Conservation (phyloP, 108 stramenopile species). For the Fistulifera solaris region DNA sequence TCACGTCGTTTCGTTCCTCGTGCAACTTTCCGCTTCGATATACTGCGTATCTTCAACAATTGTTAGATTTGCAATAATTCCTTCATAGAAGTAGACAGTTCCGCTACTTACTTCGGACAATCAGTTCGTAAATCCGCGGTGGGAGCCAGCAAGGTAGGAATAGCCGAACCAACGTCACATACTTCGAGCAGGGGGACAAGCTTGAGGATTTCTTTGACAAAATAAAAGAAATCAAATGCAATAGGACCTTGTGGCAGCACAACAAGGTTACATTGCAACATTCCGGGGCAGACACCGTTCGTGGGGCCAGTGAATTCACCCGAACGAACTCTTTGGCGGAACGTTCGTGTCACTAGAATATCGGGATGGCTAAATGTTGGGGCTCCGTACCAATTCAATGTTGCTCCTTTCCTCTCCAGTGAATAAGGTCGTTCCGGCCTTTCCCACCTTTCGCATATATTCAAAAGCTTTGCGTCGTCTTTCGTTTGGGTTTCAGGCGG, state of each 20-base stretch:
- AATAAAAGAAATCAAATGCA: conserved; percentile 85
- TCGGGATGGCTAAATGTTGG: conserved; percentile 20
- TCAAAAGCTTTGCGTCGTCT: neutral
- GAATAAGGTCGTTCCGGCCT: neutral
- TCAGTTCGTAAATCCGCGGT: conserved; percentile 63
- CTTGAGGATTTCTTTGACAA: conserved; percentile 80
- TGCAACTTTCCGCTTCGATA: conserved; percentile 61
- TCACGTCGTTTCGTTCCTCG: conserved; percentile 51
- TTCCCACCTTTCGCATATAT: conserved; percentile 1
- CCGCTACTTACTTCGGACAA: conserved; percentile 61
- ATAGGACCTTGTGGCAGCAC: conserved; percentile 49
- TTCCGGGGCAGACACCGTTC: conserved; percentile 70
- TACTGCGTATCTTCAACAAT: conserved; percentile 52
- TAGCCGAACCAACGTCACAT: conserved; percentile 47
- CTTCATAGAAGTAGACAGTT: no score
- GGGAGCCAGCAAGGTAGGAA: conserved; percentile 25
- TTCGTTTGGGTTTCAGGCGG: neutral
- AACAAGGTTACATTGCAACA: conserved; percentile 82
- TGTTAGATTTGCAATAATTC: no score
- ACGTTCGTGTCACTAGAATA: conserved; percentile 15
- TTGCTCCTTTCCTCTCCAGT: no score
- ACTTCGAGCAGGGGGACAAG: conserved; percentile 86
- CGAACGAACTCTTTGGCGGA: conserved; percentile 33
- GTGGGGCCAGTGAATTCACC: conserved; percentile 44
- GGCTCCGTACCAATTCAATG: conserved; percentile 35